Conservation (phyloP, 169 alveolate species). For the Cryptosporidium viatorum region DNA sequence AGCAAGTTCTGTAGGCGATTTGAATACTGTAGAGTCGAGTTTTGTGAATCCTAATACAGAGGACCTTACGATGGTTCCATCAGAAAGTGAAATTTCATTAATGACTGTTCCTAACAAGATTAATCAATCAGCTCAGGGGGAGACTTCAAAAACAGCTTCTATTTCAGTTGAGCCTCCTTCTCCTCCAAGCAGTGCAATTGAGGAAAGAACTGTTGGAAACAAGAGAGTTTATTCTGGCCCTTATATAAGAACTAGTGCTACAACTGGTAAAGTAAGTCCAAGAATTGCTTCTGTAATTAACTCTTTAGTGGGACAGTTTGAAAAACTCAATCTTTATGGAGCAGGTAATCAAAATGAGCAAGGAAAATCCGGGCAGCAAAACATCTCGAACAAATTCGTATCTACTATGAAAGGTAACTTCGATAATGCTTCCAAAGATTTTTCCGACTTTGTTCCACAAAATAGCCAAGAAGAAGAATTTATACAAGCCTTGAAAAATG, state of each 20-base stretch:
- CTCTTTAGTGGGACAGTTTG: conserved; percentile 44
- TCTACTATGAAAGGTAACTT: conserved; percentile 17
- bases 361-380: background rate
- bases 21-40: background rate
- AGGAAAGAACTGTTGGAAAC: conserved; percentile 46
- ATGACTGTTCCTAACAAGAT: background rate
- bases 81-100: background rate
- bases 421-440: background rate
- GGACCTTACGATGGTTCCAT: background rate
- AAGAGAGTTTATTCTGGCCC: conserved; percentile 64
- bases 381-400: conserved; percentile 3
- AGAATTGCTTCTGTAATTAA: conserved; percentile 69
- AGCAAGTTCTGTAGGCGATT: background rate
- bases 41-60: conserved; percentile 51
- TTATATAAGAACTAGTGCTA: conserved; percentile 44
- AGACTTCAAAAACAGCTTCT: conserved; percentile 1
- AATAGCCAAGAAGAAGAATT: conserved; percentile 20
- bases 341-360: conserved; percentile 2
- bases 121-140: background rate
- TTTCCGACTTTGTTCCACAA: conserved; percentile 26
- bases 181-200: conserved; percentile 46
- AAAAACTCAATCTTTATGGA: conserved; percentile 44
- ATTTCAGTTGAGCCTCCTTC: conserved; percentile 55
- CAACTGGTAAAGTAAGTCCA: conserved; percentile 65
- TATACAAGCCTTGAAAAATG: background rate